These are phyloP conservation scores for Phytophthora palmivora DNA, from an alignment of 352 stramenopile genomes.

Conservation along the genomic window DNA sequence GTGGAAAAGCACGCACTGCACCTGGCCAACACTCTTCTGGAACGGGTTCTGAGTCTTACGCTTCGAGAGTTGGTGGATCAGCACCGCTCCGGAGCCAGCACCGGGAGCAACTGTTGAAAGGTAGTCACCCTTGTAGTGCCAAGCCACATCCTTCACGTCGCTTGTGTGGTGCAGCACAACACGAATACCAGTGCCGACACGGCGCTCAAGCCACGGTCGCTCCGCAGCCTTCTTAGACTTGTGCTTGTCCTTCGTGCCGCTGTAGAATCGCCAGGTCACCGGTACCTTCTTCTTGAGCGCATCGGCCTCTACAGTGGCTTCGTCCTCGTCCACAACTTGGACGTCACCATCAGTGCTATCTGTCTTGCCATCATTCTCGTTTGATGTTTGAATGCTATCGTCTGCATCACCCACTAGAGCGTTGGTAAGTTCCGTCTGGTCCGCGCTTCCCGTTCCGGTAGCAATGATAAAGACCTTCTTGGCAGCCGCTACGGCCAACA, in stretches of 20 bases:
- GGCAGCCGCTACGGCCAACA: constrained; percentile 93
- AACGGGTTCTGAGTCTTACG: constrained; percentile 97
- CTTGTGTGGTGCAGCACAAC: constrained; percentile 89
- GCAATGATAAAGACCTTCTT: constrained; percentile 94
- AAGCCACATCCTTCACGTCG: constrained; percentile 94
- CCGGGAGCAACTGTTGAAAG: constrained; percentile 94
- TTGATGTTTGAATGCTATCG: constrained; percentile 63
- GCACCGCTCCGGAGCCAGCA: constrained; percentile 90
- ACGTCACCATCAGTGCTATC: constrained; percentile 44
- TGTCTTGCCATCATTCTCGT: constrained; percentile 45
- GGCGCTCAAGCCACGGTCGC: constrained; percentile 74
- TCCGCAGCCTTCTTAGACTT: constrained; percentile 54
- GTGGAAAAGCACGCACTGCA: constrained; percentile 98
- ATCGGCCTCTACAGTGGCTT: constrained; percentile 73
- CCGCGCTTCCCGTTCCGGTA: constrained; percentile 93
- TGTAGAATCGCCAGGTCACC: constrained; percentile 92
- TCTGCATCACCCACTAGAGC: constrained; percentile 91
- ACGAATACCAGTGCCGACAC: constrained; percentile 83
- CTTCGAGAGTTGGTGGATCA: constrained; percentile 99
- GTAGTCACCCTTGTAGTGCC: constrained; percentile 99
- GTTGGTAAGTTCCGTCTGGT: constrained; percentile 96
- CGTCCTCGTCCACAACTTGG: constrained; percentile 74
- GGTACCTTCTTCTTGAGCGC: constrained; percentile 91
- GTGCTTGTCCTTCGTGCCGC: constrained; percentile 81
- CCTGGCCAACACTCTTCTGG: constrained; percentile 93